Conservation (phyloP, 129 eudicot species). For the Deinandra increscens region DNA sequence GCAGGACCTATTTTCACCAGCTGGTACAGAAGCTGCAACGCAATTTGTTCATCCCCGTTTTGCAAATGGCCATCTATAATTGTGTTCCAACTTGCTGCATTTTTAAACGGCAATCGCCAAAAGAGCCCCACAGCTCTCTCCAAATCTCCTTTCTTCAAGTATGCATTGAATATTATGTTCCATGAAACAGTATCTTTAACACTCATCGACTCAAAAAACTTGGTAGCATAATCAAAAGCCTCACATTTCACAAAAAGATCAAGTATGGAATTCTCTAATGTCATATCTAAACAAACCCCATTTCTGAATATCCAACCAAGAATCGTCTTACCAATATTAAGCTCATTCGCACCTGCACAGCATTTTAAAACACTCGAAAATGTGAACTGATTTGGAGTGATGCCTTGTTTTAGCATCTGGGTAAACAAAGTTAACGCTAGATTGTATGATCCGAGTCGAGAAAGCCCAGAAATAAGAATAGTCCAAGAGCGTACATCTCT, state of each 20-base stretch:
- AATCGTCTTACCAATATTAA: slow-evolving; percentile 43
- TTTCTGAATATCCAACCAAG: slow-evolving; percentile 64
- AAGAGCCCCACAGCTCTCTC: slow-evolving; percentile 48
- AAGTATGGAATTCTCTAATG: slow-evolving; percentile 58
- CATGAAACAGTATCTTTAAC: slow-evolving; percentile 56
- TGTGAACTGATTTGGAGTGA: slow-evolving; percentile 63
- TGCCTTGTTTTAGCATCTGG: slow-evolving; percentile 49
- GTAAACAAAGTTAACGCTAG: slow-evolving; percentile 42
- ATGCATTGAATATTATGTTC: slow-evolving; percentile 65
- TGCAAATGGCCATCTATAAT: slow-evolving; percentile 59
- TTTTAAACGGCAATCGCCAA: slow-evolving; percentile 47
- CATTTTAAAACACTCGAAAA: slow-evolving; percentile 67
- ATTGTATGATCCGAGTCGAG: slow-evolving; percentile 39
- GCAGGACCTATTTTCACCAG: slow-evolving; percentile 44
- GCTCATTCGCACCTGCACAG: slow-evolving; percentile 48
- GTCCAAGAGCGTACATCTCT: slow-evolving; percentile 84
- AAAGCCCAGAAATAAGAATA: slow-evolving; percentile 60
- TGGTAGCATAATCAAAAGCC: slow-evolving; percentile 37
- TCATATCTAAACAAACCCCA: slow-evolving; percentile 48
- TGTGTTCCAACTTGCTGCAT: slow-evolving; percentile 80
- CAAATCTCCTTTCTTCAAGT: slow-evolving; percentile 45
- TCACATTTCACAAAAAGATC: slow-evolving; percentile 66
- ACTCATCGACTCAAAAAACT: slow-evolving; percentile 46
- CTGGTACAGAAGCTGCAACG: slow-evolving; percentile 54
- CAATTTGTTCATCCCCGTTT: slow-evolving; percentile 42